These are phyloP conservation scores for Pestalotiopsis fici DNA, from an alignment of 2,329 filamentous ascomycete species.

Conservation along the genomic window DNA sequence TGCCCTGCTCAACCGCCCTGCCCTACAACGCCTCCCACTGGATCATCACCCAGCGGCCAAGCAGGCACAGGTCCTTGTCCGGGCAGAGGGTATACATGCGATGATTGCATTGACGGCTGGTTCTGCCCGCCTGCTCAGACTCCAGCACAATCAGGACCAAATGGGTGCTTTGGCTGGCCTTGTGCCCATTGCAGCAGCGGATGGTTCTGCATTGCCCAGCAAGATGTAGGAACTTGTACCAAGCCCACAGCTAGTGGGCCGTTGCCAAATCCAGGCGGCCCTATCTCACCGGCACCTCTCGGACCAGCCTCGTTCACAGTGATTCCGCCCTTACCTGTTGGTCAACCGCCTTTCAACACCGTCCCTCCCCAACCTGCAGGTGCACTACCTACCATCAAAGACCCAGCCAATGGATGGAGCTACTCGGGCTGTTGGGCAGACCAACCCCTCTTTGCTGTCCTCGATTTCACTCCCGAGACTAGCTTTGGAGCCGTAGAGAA, in stretches of 20 bases:
- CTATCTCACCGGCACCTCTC: not conserved
- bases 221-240: constrained; percentile 18
- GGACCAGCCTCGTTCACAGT: not conserved
- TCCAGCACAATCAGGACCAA: constrained; percentile 32
- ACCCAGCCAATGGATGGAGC: constrained; percentile 24
- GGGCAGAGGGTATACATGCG: constrained; percentile 34
- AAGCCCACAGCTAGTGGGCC: constrained; percentile 13
- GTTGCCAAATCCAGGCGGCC: constrained; percentile 1
- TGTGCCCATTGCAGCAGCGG: constrained; percentile 35
- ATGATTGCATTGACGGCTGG: constrained; percentile 35
- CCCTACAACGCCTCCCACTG: not conserved
- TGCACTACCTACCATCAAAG: constrained; percentile 17
- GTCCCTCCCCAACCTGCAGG: not conserved
- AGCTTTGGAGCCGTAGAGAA: constrained; percentile 24
- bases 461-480: constrained; percentile 16
- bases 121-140: constrained; percentile 36
- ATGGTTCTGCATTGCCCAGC: constrained; percentile 36
- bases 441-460: constrained; percentile 20
- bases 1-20: not conserved
- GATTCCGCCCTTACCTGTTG: not conserved
- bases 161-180: constrained; percentile 35
- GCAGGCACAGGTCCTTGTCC: constrained; percentile 32
- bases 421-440: constrained; percentile 33
- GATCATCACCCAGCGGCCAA: constrained; percentile 10
- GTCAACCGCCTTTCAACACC: not conserved